Conservation (phyloP, 1,284 basidiomycete species). For the Nidula niveotomentosa region DNA sequence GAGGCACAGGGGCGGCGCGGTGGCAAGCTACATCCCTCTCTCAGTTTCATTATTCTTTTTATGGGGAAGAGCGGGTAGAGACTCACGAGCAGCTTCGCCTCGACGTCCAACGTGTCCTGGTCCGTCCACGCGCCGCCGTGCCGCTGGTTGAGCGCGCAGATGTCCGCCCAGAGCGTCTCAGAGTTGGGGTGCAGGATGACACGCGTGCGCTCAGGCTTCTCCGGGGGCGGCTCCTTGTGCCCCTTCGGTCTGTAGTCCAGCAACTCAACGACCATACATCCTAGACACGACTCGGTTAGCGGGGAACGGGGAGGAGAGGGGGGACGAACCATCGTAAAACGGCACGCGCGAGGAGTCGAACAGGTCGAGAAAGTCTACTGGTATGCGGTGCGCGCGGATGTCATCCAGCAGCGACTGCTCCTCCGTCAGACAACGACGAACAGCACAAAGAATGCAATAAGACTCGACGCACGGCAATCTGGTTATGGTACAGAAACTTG, state of each 20-base stretch:
- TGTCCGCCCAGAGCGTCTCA: constrained; percentile 75
- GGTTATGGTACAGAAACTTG: constrained; percentile 79
- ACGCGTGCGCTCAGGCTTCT: constrained; percentile 61
- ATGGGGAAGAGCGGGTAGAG: constrained; percentile 3
- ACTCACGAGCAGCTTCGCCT: constrained; percentile 69
- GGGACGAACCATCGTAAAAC: constrained; percentile 70
- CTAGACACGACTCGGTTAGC: constrained; percentile 30
- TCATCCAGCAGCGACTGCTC: constrained; percentile 73
- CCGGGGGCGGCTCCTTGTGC: constrained; percentile 48
- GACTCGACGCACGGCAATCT: constrained; percentile 54
- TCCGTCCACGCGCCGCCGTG: constrained; percentile 62
- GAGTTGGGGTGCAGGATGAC: constrained; percentile 72
- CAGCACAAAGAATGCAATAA: constrained; percentile 3
- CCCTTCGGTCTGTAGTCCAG: constrained; percentile 66
- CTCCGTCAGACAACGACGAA: constrained; percentile 12
- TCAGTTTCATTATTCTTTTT: constrained; percentile 5
- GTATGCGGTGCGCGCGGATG: constrained; percentile 75
- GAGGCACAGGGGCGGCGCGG: constrained; percentile 70
- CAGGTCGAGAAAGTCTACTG: constrained; percentile 76
- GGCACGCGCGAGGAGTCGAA: constrained; percentile 69
- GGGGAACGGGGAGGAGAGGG: not conserved
- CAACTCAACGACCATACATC: constrained; percentile 79
- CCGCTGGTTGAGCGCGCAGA: constrained; percentile 66
- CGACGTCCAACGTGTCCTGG: constrained; percentile 65
- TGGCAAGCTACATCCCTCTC: constrained; percentile 54